These are phyloP conservation scores for Ceratobasidium sp. DNA, from an alignment of 1,284 basidiomycete species.

Conservation along the genomic window DNA sequence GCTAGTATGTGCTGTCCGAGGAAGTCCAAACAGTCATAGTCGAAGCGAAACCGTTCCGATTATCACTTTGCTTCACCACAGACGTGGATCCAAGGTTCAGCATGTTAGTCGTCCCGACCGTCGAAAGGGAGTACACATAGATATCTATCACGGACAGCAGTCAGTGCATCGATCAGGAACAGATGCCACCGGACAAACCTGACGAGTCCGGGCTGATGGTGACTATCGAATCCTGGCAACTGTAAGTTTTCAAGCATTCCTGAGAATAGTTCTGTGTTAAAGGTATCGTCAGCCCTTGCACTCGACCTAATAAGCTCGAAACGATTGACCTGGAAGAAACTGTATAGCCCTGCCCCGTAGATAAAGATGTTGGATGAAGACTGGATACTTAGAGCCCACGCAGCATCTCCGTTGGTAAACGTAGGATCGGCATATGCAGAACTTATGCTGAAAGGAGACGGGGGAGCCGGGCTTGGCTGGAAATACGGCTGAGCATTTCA, in stretches of 20 bases:
- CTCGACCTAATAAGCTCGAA: neutral
- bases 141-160: slow-evolving; percentile 47
- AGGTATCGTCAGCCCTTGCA: neutral
- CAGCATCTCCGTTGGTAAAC: slow-evolving; percentile 53
- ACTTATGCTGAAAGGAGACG: slow-evolving; percentile 46
- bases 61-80: slow-evolving; percentile 58
- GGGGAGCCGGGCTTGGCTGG: slow-evolving; percentile 41
- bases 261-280: slow-evolving; percentile 47
- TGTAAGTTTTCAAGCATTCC: slow-evolving; percentile 56
- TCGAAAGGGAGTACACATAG: slow-evolving; percentile 66
- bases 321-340: slow-evolving; percentile 61
- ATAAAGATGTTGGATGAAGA: slow-evolving; percentile 66
- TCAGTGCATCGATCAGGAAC: neutral
- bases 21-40: slow-evolving; percentile 40
- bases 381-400: slow-evolving; percentile 67
- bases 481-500: slow-evolving; percentile 40
- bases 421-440: slow-evolving; percentile 63
- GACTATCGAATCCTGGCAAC: slow-evolving; percentile 67
- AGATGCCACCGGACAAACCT: neutral
- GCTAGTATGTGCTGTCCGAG: slow-evolving; percentile 34
- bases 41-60: slow-evolving; percentile 58
- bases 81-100: slow-evolving; percentile 62
- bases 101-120: slow-evolving; percentile 65
- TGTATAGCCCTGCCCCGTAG: slow-evolving; percentile 73
- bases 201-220: slow-evolving; percentile 64